Conservation (phyloP, 2,329 filamentous ascomycete genomes). For the Botrytis fabae region DNA sequence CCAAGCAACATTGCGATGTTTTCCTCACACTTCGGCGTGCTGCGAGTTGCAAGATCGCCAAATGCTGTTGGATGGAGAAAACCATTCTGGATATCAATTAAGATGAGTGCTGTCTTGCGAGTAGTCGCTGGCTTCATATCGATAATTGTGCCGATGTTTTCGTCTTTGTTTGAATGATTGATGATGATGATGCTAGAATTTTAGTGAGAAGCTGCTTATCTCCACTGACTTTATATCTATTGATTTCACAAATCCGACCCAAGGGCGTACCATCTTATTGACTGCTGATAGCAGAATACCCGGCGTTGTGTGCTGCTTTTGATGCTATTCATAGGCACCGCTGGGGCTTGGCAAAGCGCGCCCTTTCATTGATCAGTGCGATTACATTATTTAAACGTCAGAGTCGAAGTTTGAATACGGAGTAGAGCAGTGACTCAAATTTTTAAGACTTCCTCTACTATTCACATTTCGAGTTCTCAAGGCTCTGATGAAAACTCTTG, state of each 20-base stretch:
- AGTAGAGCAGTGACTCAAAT: background rate
- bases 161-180: background rate
- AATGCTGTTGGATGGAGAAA: conserved; percentile 2
- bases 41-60: conserved; percentile 10
- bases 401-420: background rate
- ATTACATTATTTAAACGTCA: background rate
- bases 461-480: background rate
- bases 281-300: background rate
- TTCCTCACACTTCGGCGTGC: background rate
- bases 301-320: background rate
- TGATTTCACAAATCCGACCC: background rate
- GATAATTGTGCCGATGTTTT: background rate
- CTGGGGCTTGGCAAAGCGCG: background rate
- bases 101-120: conserved; percentile 8
- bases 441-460: background rate
- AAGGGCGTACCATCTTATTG: background rate
- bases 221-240: background rate
- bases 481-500: background rate
- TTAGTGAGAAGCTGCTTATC: background rate
- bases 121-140: conserved; percentile 8
- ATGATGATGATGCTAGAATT: background rate
- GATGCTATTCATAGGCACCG: background rate
- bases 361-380: background rate
- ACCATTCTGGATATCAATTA: conserved; percentile 4
- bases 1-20: conserved; percentile 5